Evolutionary conservation across 345 rosid genomes (phyloP).

Genomic region (Ricinus communis): DNA sequence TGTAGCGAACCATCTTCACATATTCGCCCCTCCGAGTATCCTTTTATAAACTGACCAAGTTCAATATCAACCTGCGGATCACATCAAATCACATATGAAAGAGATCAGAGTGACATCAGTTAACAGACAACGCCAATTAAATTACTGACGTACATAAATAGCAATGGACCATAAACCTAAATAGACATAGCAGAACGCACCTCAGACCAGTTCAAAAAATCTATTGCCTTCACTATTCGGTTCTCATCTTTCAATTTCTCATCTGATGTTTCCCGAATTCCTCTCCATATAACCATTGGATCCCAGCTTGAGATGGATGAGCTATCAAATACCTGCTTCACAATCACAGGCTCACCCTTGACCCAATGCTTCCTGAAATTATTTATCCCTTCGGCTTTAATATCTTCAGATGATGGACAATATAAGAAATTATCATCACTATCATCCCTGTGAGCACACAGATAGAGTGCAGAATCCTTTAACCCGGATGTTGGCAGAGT

Average conservation of each 20-base stretch:
- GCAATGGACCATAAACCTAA: constrained; percentile 14
- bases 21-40: constrained; percentile 60
- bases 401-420: constrained; percentile 54
- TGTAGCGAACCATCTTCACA: constrained; percentile 48
- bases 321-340: constrained; percentile 62
- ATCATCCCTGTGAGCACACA: constrained; percentile 57
- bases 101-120: constrained; percentile 14
- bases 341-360: constrained; percentile 69
- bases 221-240: constrained; percentile 65
- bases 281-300: constrained; percentile 75
- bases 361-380: constrained; percentile 76
- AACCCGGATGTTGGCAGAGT: constrained; percentile 28
- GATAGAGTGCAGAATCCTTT: constrained; percentile 41
- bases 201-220: constrained; percentile 80
- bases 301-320: constrained; percentile 73
- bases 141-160: neutral
- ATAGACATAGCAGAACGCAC: constrained; percentile 36
- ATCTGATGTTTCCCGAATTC: constrained; percentile 64
- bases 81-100: constrained; percentile 15
- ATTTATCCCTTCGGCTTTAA: constrained; percentile 54
- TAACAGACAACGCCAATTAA: constrained; percentile 7
- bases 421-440: constrained; percentile 62
- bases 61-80: constrained; percentile 68
- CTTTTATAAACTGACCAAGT: constrained; percentile 65
- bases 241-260: constrained; percentile 66